Percentiles rank a stretch among this genome's conserved stretches.
phyloP scores from a whole-genome alignment of 352 stramenopile species.

The Phytophthora capsici region DNA sequence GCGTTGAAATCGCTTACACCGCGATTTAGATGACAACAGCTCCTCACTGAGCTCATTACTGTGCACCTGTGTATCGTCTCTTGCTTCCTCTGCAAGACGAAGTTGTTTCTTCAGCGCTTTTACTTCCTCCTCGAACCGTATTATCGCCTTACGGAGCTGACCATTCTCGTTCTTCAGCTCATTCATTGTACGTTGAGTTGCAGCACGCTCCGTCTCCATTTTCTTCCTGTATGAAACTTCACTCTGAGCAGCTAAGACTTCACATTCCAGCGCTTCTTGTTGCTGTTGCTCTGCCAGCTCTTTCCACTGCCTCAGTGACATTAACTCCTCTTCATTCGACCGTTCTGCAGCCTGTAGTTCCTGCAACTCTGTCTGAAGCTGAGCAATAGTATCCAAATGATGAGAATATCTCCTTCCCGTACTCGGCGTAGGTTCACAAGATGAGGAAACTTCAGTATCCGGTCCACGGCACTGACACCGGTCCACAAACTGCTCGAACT shows the following conservation, averaged over 20 bases:
- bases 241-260: slow-evolving; percentile 45
- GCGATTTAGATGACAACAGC: slow-evolving; percentile 67
- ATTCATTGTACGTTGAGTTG: slow-evolving; percentile 35
- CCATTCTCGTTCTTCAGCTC: slow-evolving; percentile 40
- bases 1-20: slow-evolving; percentile 72
- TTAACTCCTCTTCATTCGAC: slow-evolving; percentile 50
- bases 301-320: slow-evolving; percentile 58
- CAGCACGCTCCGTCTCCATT: slow-evolving; percentile 48
- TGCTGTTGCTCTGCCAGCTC: slow-evolving; percentile 44
- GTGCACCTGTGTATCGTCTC: slow-evolving; percentile 46
- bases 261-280: slow-evolving; percentile 46
- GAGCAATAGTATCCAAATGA: slow-evolving; percentile 38
- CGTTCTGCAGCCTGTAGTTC: slow-evolving; percentile 41
- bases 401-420: slow-evolving; percentile 28
- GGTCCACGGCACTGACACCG: slow-evolving; percentile 45
- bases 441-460: slow-evolving; percentile 2
- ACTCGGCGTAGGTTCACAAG: background rate
- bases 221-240: slow-evolving; percentile 51
- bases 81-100: slow-evolving; percentile 46
- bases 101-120: slow-evolving; percentile 42
- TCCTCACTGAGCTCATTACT: slow-evolving; percentile 61
- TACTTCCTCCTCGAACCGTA: slow-evolving; percentile 38
- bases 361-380: slow-evolving; percentile 55
- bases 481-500: slow-evolving; percentile 62
- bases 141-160: slow-evolving; percentile 17